Base-by-base conservation (phyloP, 495 filamentous ascomycete genomes). In the Hypoxylon perforatum region DNA sequence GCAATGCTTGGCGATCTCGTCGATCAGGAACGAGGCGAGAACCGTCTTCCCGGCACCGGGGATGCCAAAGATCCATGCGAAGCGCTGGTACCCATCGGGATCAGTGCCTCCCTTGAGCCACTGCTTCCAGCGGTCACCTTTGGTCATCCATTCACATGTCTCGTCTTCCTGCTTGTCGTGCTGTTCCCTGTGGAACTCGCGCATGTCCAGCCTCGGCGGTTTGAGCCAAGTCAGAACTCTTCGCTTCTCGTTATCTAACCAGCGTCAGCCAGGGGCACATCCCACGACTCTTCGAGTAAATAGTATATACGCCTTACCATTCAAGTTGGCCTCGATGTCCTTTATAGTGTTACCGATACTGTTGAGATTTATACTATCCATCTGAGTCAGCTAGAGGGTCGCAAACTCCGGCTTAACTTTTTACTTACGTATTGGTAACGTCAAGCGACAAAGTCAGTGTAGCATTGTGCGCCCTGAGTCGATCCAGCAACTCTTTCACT, bases 11-110 rank as follows among this genome's bases (percentile, higher is more conserved):
- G 55, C 58, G 36, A 73, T 56, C 12, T 53, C 22, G 25, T 77
- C 64, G 33, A 77, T 75, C 21, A 77, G 42, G 23, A 71, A 71
- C 11, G 77, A 78, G 4, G 70, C 67, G 1, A 81, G 63, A 5
- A 81, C 67, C 18, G 78, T 77, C 51, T 81, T 82, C 11, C 79
- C 79, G 18, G 76, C 73, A 0, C 80, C 80, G 1, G 77, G 79
- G 10, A 82, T 81, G 4, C 79, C 79, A 38, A 74, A 62, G 5
- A 81, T 74, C 78, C 76, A 80, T 5, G 80, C 52, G 36, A 61
- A 76, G 0, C 70, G 74, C 9, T 22, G 19, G 28, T 51, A 60
- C 1, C 52, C 49, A 25, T 15, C 22, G 18, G 39, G 38, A 1
- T 48, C 42, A n/a, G 56, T 55, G 9, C 58, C 65, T 35, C 55